A percentile compares a stretch with the other conserved stretches of the same genome.
Conservation (phyloP, 306 rosid species). For the Vicia villosa region DNA sequence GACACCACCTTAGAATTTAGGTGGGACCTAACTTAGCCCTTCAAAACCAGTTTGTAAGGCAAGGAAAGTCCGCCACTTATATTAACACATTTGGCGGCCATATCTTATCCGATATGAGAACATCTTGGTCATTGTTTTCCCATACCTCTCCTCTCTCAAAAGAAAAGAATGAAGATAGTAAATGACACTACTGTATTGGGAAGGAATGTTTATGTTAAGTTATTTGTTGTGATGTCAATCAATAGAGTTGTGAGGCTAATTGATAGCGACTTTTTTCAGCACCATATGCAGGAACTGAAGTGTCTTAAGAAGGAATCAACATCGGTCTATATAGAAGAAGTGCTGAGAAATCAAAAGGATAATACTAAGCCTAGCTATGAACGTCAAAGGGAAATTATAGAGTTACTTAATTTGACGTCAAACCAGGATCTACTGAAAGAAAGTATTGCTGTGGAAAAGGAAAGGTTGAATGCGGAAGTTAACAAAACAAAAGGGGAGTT, state of each 20-base stretch:
- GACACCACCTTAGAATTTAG: background rate
- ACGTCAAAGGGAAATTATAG: constrained; percentile 59
- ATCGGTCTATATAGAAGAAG: constrained; percentile 67
- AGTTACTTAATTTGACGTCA: constrained; percentile 61
- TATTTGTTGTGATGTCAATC: constrained; percentile 33
- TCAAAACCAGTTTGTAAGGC: background rate
- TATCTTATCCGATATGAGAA: background rate
- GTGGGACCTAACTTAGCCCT: background rate
- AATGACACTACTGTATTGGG: background rate
- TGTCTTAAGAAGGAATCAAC: constrained; percentile 64
- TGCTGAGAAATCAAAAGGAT: constrained; percentile 56
- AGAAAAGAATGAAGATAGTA: background rate
- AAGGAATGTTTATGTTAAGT: background rate
- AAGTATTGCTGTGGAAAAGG: constrained; percentile 82
- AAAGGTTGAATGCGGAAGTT: constrained; percentile 59
- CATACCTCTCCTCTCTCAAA: background rate
- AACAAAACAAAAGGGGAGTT: constrained; percentile 55
- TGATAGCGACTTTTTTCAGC: constrained; percentile 53
- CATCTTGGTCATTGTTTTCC: background rate
- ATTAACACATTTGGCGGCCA: background rate
- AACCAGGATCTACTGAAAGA: constrained; percentile 82
- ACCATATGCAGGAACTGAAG: constrained; percentile 66
- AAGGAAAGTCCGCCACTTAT: background rate
- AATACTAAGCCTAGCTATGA: constrained; percentile 50
- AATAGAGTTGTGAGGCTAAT: constrained; percentile 35